Percentiles rank a stretch among this genome's conserved stretches.
phyloP scores from a whole-genome alignment of 371 early-diverging fungal genomes.

The Mucor racemosus region DNA sequence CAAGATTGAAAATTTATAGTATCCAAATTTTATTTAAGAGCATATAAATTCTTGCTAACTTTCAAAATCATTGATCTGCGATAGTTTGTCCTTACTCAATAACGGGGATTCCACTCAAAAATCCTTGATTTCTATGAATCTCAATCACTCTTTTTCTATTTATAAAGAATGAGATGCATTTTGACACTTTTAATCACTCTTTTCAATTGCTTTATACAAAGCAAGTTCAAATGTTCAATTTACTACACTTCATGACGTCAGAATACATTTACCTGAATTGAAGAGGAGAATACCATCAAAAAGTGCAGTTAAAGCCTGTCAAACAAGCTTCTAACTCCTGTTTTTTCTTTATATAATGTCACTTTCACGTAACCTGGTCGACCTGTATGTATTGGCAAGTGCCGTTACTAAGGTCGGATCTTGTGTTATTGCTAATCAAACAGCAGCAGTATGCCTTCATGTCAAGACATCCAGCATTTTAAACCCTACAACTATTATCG shows the following conservation, averaged over 20 bases:
- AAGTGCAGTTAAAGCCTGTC: not conserved
- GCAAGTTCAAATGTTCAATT: too few species aligned
- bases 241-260: not conserved
- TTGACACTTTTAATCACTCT: too few species aligned
- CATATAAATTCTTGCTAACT: too few species aligned
- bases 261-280: not conserved
- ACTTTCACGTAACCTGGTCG: constrained; percentile 42
- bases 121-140: too few species aligned
- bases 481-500: constrained; percentile 38
- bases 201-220: too few species aligned
- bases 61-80: too few species aligned
- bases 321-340: not conserved
- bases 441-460: constrained; percentile 39
- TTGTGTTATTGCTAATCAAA: constrained; percentile 34
- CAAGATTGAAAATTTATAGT: too few species aligned
- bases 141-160: too few species aligned
- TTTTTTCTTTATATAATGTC: constrained; percentile 24
- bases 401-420: constrained; percentile 38
- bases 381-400: constrained; percentile 42
- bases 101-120: too few species aligned
- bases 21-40: too few species aligned
- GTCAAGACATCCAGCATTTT: constrained; percentile 49
- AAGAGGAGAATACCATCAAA: not conserved
- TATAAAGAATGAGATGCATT: too few species aligned
- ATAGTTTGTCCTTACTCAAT: too few species aligned